These are phyloP conservation scores for Cryptosporidium parvum DNA, from an alignment of 169 alveolate genomes.

Conservation along the genomic window DNA sequence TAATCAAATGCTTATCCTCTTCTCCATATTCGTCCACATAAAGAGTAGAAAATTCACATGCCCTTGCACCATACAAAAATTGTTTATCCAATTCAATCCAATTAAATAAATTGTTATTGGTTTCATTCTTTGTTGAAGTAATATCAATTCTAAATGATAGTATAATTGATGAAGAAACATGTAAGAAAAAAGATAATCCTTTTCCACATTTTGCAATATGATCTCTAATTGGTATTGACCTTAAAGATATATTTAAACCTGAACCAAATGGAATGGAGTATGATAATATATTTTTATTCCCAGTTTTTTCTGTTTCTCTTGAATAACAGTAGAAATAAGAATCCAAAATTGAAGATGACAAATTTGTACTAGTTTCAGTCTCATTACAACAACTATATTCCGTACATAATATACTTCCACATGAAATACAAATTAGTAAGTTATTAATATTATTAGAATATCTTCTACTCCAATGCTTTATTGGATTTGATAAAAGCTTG, in stretches of 20 bases:
- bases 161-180: slow-evolving; percentile 48
- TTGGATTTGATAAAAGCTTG: slow-evolving; percentile 39
- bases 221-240: slow-evolving; percentile 43
- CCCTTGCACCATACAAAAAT: slow-evolving; percentile 32
- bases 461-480: slow-evolving; percentile 30
- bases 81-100: slow-evolving; percentile 36
- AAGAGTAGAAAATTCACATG: slow-evolving; percentile 36
- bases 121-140: slow-evolving; percentile 11
- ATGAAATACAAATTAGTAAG: slow-evolving; percentile 29
- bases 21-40: slow-evolving; percentile 74
- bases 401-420: slow-evolving; percentile 49
- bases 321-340: slow-evolving; percentile 40
- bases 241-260: slow-evolving; percentile 12
- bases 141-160: slow-evolving; percentile 43
- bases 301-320: not conserved
- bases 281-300: not conserved
- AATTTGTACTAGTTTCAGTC: slow-evolving; percentile 5
- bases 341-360: not conserved
- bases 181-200: slow-evolving; percentile 54
- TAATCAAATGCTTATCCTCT: slow-evolving; percentile 29
- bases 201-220: slow-evolving; percentile 62
- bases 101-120: slow-evolving; percentile 1
- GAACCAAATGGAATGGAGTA: slow-evolving; percentile 65
- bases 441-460: slow-evolving; percentile 5
- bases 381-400: slow-evolving; percentile 61